These are phyloP conservation scores for Eucalyptus rudis DNA, from an alignment of 345 rosid species.

Conservation along the genomic window DNA sequence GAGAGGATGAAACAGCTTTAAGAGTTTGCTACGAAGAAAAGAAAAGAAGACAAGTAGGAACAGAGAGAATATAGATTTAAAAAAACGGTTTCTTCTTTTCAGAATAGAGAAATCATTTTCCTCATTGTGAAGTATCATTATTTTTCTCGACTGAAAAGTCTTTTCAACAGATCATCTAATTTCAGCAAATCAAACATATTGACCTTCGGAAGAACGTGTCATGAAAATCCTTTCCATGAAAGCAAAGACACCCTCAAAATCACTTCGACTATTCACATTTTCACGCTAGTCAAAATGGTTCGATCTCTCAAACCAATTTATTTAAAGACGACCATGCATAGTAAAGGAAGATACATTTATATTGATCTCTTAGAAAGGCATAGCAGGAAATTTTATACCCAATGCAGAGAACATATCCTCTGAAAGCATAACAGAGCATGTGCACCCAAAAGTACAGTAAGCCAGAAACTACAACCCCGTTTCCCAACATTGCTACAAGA, in stretches of 20 bases:
- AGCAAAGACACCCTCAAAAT: neutral
- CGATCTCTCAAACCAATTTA: neutral
- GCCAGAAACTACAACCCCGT: neutral
- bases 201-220: accelerated
- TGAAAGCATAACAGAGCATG: neutral
- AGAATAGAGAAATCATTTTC: neutral
- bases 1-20: neutral
- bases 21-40: neutral
- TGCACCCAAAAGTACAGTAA: neutral
- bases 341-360: neutral
- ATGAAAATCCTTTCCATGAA: neutral
- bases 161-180: neutral
- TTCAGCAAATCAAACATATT: neutral
- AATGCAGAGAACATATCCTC: neutral
- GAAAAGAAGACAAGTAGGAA: neutral
- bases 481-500: neutral
- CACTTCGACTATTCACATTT: accelerated
- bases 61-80: neutral
- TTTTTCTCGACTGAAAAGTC: neutral
- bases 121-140: too few relatives aligned
- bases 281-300: neutral
- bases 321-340: neutral
- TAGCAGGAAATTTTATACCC: neutral
- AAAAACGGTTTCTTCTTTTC: neutral
- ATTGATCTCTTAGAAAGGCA: neutral